Evolutionary conservation across 257 asterid genomes (phyloP).

Genomic region (Cynanchum wilfordii): DNA sequence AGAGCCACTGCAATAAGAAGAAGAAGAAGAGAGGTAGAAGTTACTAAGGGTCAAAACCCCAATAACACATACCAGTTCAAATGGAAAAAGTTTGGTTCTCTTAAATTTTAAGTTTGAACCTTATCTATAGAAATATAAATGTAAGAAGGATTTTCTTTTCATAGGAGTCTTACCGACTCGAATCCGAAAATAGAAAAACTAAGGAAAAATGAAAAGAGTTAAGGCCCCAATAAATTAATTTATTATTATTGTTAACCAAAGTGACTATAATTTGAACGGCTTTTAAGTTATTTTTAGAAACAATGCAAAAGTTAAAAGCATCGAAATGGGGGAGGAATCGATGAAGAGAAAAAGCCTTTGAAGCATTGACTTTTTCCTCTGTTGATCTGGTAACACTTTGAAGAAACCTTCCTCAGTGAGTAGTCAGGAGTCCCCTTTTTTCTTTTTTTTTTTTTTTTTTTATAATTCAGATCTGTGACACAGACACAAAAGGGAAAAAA

Average conservation of each 20-base stretch:
- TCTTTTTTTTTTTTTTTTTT: not conserved
- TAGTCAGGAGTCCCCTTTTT: not conserved
- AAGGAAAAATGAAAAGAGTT: too few species aligned
- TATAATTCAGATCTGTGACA: not conserved
- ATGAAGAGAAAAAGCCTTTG: conserved; percentile 2
- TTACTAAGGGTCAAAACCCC: too few species aligned
- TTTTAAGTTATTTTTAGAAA: not conserved
- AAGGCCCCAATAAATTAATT: too few species aligned
- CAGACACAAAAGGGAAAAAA: not conserved
- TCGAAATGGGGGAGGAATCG: not conserved
- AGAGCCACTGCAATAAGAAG: not conserved
- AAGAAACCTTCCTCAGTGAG: not conserved
- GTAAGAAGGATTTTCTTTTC: too few species aligned
- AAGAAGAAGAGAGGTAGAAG: too few species aligned
- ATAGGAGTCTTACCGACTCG: too few species aligned
- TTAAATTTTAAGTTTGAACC: too few species aligned
- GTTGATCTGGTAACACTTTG: not conserved
- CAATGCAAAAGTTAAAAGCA: not conserved
- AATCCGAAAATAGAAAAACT: too few species aligned
- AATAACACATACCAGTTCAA: too few species aligned
- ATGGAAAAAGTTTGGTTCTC: too few species aligned
- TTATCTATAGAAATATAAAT: too few species aligned
- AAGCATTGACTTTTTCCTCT: not conserved
- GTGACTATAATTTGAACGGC: not conserved
- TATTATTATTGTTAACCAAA: not conserved